Conservation (phyloP, 2,329 filamentous ascomycete species). For the Aspergillus candidus region DNA sequence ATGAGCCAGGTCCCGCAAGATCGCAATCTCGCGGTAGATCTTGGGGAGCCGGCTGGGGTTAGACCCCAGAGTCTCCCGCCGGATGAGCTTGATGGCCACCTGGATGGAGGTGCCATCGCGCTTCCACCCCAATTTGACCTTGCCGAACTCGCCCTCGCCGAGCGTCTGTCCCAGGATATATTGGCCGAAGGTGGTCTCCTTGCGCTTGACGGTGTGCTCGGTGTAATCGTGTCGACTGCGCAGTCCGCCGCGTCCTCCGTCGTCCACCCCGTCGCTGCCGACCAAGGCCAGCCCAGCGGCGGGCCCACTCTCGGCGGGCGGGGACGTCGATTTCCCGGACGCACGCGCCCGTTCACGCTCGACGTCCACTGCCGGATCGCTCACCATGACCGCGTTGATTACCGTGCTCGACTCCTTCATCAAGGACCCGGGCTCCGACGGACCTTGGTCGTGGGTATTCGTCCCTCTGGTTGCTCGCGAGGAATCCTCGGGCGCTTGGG, state of each 20-base stretch:
- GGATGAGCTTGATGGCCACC: slow-evolving; percentile 97
- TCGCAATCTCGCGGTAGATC: slow-evolving; percentile 94
- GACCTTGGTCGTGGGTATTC: slow-evolving; percentile 32
- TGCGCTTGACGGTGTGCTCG: slow-evolving; percentile 56
- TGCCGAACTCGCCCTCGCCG: slow-evolving; percentile 96
- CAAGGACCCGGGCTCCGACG: slow-evolving; percentile 50
- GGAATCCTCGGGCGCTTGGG: slow-evolving; percentile 43
- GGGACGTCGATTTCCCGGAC: slow-evolving; percentile 49
- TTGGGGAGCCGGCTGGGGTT: slow-evolving; percentile 89
- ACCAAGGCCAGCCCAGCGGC: slow-evolving; percentile 46
- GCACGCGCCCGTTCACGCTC: slow-evolving; percentile 65
- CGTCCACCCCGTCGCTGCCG: slow-evolving; percentile 47
- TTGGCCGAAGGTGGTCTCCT: slow-evolving; percentile 85
- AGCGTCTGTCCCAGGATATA: slow-evolving; percentile 95
- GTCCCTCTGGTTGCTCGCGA: slow-evolving; percentile 38
- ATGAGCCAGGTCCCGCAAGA: slow-evolving; percentile 79
- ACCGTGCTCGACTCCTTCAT: slow-evolving; percentile 73
- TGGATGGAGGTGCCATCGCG: slow-evolving; percentile 77
- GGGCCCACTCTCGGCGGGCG: slow-evolving; percentile 41
- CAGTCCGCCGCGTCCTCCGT: slow-evolving; percentile 28
- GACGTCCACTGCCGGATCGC: slow-evolving; percentile 67
- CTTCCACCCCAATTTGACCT: slow-evolving; percentile 98
- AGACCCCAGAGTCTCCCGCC: slow-evolving; percentile 78
- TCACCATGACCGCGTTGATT: slow-evolving; percentile 69
- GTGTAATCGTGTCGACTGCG: slow-evolving; percentile 53